phyloP scores from a whole-genome alignment of 1,139 yeast genomes.

The Diutina ranongensis region DNA sequence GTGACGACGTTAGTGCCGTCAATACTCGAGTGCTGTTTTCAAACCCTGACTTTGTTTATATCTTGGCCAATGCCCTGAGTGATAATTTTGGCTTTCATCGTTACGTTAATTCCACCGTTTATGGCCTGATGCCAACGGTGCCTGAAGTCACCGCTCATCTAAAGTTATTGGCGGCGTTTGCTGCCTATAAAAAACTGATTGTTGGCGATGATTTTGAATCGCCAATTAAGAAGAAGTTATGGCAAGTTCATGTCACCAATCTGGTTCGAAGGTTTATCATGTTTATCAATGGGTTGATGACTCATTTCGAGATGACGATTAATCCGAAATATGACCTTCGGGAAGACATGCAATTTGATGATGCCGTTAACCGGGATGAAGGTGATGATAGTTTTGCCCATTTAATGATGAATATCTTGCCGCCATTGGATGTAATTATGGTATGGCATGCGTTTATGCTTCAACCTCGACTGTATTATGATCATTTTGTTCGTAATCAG shows the following conservation, averaged over 20 bases:
- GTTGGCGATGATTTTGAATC: neutral
- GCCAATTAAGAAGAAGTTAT: slow-evolving; percentile 12
- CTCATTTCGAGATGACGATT: neutral
- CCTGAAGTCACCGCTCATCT: slow-evolving; percentile 5
- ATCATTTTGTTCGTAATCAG: slow-evolving; percentile 17
- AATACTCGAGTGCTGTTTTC: slow-evolving; percentile 5
- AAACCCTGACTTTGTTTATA: slow-evolving; percentile 1
- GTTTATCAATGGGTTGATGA: slow-evolving; percentile 16
- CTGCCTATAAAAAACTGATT: neutral
- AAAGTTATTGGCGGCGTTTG: neutral
- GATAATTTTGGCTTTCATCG: slow-evolving; percentile 3
- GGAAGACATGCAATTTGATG: neutral
- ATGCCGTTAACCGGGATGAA: slow-evolving; percentile 3
- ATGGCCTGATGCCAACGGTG: slow-evolving; percentile 4
- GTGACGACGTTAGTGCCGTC: neutral
- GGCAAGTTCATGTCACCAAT: slow-evolving; percentile 20
- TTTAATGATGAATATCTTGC: slow-evolving; percentile 11
- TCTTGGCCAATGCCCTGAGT: neutral
- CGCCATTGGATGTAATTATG: slow-evolving; percentile 27
- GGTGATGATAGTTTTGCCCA: slow-evolving; percentile 6
- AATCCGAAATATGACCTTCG: neutral
- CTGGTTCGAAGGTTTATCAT: slow-evolving; percentile 21
- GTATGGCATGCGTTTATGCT: slow-evolving; percentile 29
- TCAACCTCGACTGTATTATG: slow-evolving; percentile 20
- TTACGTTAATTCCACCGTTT: neutral